A percentile compares a stretch with the other conserved stretches of the same genome.
phyloP scores from a whole-genome alignment of 257 asterid species.

The Paulownia fortunei region DNA sequence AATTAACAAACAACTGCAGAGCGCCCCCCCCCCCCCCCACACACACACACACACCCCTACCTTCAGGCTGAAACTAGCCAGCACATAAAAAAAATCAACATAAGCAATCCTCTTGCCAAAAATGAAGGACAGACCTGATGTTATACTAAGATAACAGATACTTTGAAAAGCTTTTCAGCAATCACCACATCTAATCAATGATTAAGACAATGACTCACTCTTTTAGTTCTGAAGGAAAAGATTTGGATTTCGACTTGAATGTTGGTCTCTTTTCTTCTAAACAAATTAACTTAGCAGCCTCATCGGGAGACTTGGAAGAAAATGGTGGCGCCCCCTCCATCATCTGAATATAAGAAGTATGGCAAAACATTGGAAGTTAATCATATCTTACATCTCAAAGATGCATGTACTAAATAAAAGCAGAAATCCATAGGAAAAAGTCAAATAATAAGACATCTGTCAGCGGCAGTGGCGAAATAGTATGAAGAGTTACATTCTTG shows the following conservation, averaged over 20 bases:
- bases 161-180: background rate
- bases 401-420: background rate
- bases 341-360: constrained; percentile 59
- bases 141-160: background rate
- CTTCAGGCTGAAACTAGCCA: too few species aligned
- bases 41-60: too few species aligned
- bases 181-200: background rate
- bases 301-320: constrained; percentile 82
- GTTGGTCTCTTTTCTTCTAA: constrained; percentile 79
- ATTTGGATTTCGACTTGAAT: constrained; percentile 80
- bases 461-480: background rate
- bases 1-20: too few species aligned
- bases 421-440: background rate
- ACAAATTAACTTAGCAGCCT: constrained; percentile 65
- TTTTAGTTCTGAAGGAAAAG: constrained; percentile 74
- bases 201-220: constrained; percentile 58
- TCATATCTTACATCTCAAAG: constrained; percentile 1
- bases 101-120: background rate
- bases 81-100: background rate
- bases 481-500: background rate
- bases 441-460: background rate
- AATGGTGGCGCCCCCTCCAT: constrained; percentile 82
- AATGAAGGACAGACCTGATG: background rate
- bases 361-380: background rate
- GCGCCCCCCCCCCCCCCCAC: too few species aligned